Evolutionary conservation across 2,329 filamentous ascomycete species (phyloP), one percentile per base, ranked within the genome.

Genomic region (Sclerotinia subarctica): DNA sequence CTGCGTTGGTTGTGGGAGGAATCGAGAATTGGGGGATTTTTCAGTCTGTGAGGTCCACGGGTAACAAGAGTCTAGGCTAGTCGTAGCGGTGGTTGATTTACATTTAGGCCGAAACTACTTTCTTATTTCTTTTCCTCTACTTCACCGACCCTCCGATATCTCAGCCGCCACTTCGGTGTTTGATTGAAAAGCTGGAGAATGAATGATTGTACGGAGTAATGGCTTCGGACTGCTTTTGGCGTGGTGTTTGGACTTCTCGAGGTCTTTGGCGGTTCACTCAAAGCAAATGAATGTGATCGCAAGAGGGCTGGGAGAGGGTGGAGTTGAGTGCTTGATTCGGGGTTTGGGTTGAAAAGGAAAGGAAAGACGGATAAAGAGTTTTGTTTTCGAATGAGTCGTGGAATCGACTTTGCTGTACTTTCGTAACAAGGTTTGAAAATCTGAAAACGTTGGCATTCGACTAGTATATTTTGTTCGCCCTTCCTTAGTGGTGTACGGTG

Each of bases 21-120:
- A 57, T 24, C n/a, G 54, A 17, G n/a, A 42, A 42, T 42, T 17
- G 54, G 32, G 54, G 54, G 29, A n/a, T 35, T 57, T 24, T 35
- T 42, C 21, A 38, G 54, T 17, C 21, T 57, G 24, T 24, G 35
- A 35, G 53, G 29, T 35, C 53, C 29, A 56, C 29, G 26, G 19
- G 29, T n/a, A 54, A 35, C 29, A 32, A 54, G 21, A 35, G 53
- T 56, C 53, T 56, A 32, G 54, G 54, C 54, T 57, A 57, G 21
- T 57, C 35, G 3, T 38, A 21, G 54, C 35, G n/a, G 32, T 57
- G 47, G 47, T 51, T 51, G n/a, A 35, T 35, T 56, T 57, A n/a
- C 38, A 42, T 42, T 38, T 57, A 42, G 54, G 32, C 54, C 54
- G 32, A 57, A 57, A 24, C 38, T 13, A 13, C 38, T 8, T 38